phyloP scores from a whole-genome alignment of 352 stramenopile genomes.

The Aphanomyces euteiches region DNA sequence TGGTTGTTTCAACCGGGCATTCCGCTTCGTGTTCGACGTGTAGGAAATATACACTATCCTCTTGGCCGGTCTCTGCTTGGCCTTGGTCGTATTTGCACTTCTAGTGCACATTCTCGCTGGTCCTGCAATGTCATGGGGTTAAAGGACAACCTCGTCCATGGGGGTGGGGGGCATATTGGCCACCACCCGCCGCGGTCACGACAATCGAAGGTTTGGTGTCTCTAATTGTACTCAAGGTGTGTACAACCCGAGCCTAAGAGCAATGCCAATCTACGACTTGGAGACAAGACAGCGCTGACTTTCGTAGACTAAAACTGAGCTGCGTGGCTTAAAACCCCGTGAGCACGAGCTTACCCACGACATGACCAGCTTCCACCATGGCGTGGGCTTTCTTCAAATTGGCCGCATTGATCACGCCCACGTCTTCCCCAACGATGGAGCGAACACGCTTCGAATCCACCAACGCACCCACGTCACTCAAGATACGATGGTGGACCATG shows the following conservation, averaged over 20 bases:
- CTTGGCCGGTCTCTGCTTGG: not conserved
- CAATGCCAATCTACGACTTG: not conserved
- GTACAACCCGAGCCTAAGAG: not conserved
- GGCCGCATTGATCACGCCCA: too few relatives aligned
- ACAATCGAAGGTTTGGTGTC: constrained; percentile 12
- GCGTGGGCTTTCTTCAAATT: too few relatives aligned
- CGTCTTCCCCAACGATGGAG: too few relatives aligned
- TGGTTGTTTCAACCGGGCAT: constrained; percentile 3
- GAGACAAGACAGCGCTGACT: not conserved
- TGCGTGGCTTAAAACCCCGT: too few relatives aligned
- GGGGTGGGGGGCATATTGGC: constrained; percentile 8
- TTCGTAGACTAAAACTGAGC: too few relatives aligned
- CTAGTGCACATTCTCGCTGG: not conserved
- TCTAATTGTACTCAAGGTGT: constrained; percentile 16
- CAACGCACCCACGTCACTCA: too few relatives aligned
- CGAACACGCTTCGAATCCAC: too few relatives aligned
- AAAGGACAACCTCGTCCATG: not conserved
- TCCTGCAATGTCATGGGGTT: not conserved
- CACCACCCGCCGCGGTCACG: not conserved
- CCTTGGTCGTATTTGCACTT: not conserved
- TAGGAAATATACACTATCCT: not conserved
- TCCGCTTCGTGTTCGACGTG: not conserved
- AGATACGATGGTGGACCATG: too few relatives aligned
- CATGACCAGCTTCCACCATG: too few relatives aligned
- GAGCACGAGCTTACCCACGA: too few relatives aligned